Evolutionary conservation across 345 rosid species (phyloP).

Genomic region (Eucalyptus pumila): DNA sequence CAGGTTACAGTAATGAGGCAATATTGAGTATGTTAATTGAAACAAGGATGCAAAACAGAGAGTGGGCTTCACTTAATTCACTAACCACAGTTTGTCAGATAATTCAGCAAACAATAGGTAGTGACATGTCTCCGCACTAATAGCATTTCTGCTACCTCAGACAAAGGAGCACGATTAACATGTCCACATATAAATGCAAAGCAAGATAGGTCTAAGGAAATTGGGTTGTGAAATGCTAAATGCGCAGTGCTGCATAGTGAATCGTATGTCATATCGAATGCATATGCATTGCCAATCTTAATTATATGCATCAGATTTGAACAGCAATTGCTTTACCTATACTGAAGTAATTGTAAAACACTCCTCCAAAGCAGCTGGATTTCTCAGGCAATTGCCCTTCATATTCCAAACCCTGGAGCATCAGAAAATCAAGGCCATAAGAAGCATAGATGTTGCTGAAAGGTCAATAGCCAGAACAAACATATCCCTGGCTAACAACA

Average conservation of each 20-base stretch:
- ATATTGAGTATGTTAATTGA: not conserved
- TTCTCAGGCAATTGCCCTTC: slow-evolving; percentile 57
- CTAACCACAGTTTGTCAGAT: not conserved
- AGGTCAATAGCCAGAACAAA: not conserved
- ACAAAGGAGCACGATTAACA: not conserved
- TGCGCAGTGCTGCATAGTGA: not conserved
- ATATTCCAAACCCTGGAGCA: slow-evolving; percentile 42
- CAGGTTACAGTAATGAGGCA: not conserved
- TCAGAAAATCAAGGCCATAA: not conserved
- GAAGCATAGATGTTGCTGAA: not conserved
- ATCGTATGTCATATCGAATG: not conserved
- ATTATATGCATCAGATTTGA: not conserved
- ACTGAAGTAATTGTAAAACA: slow-evolving; percentile 91
- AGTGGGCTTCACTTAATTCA: not conserved
- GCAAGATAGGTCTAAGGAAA: not conserved
- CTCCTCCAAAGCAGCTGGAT: slow-evolving; percentile 56
- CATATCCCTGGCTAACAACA: not conserved
- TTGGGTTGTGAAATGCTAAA: not conserved
- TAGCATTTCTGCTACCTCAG: not conserved
- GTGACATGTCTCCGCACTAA: not conserved
- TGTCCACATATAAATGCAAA: not conserved
- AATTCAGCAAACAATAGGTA: not conserved
- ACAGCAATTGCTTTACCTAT: slow-evolving; percentile 38
- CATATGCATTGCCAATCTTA: not conserved
- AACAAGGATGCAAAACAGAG: not conserved